Percentiles rank a stretch among this genome's conserved stretches.
Evolutionary conservation across 345 rosid genomes (phyloP).

Genomic region (Erysimum cheiranthoides): DNA sequence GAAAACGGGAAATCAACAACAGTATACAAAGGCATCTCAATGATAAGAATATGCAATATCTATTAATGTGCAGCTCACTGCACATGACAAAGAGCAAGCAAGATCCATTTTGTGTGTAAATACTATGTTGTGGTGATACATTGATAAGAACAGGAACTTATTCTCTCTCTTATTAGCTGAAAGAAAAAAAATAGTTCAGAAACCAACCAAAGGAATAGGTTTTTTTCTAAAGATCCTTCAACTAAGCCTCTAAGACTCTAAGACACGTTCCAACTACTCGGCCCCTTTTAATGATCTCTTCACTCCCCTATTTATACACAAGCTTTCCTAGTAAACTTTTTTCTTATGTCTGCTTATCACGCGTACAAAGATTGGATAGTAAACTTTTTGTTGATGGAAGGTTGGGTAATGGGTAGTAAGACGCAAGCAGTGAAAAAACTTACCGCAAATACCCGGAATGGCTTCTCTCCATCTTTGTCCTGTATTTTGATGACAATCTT

Average conservation of each 20-base stretch:
- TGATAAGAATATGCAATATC: background rate
- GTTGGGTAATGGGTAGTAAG: slow-evolving; percentile 1
- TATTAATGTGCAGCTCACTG: background rate
- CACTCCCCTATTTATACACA: background rate
- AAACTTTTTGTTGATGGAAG: background rate
- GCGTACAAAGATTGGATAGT: background rate
- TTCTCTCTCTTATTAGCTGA: background rate
- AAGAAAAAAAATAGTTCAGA: background rate
- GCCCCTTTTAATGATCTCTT: background rate
- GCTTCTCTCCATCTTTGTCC: slow-evolving; percentile 69
- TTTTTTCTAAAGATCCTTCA: background rate
- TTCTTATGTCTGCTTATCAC: slow-evolving; percentile 5
- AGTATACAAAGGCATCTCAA: slow-evolving; percentile 7
- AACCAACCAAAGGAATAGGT: background rate
- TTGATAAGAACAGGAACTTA: background rate
- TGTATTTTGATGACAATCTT: slow-evolving; percentile 77
- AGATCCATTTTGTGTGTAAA: background rate
- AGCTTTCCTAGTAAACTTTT: background rate
- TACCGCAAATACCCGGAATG: slow-evolving; percentile 75
- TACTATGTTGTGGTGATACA: background rate
- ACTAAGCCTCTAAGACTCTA: slow-evolving; percentile 1
- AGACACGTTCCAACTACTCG: background rate
- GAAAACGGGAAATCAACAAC: slow-evolving; percentile 18
- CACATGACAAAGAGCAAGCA: background rate
- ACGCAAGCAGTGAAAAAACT: background rate